These are phyloP conservation scores for Rhazya stricta DNA, from an alignment of 257 asterid genomes.

Conservation along the genomic window DNA sequence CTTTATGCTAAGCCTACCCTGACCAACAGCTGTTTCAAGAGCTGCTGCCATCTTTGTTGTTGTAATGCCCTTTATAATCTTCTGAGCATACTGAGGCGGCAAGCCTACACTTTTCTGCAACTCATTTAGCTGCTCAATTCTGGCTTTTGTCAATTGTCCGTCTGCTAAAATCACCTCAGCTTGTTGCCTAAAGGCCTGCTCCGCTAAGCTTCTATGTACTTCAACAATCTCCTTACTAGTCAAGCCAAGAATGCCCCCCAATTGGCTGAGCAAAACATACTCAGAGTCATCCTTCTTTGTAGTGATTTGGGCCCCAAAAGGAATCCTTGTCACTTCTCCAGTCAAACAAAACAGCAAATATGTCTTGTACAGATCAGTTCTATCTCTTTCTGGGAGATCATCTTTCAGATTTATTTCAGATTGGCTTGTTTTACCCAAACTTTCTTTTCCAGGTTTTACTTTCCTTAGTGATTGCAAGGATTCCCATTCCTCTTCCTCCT, in stretches of 20 bases:
- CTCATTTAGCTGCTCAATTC: slow-evolving; percentile 68
- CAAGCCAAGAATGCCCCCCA: slow-evolving; percentile 82
- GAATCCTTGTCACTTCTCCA: slow-evolving; percentile 76
- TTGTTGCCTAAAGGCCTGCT: slow-evolving; percentile 80
- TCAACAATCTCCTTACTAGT: slow-evolving; percentile 68
- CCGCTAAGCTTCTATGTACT: slow-evolving; percentile 83
- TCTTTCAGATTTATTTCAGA: slow-evolving; percentile 80
- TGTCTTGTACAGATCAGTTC: slow-evolving; percentile 85
- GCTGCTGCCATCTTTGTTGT: slow-evolving; percentile 76
- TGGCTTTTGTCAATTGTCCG: slow-evolving; percentile 75
- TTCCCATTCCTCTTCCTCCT: slow-evolving; percentile 79
- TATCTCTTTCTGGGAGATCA: slow-evolving; percentile 83
- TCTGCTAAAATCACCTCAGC: slow-evolving; percentile 95
- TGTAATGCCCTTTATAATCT: slow-evolving; percentile 72
- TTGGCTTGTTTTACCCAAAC: slow-evolving; percentile 47
- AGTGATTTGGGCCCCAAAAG: slow-evolving; percentile 70
- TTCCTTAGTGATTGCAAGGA: slow-evolving; percentile 72
- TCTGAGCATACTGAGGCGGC: slow-evolving; percentile 78
- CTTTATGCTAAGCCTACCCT: slow-evolving; percentile 86
- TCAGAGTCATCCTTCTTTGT: slow-evolving; percentile 84
- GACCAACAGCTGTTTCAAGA: slow-evolving; percentile 82
- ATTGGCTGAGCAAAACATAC: slow-evolving; percentile 61
- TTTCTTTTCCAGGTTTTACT: slow-evolving; percentile 48
- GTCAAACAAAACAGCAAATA: slow-evolving; percentile 76
- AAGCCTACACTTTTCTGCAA: slow-evolving; percentile 78